A percentile compares a stretch with the other conserved stretches of the same genome.
Conservation (phyloP, 805 yeast species). For the Ogataea corticis region DNA sequence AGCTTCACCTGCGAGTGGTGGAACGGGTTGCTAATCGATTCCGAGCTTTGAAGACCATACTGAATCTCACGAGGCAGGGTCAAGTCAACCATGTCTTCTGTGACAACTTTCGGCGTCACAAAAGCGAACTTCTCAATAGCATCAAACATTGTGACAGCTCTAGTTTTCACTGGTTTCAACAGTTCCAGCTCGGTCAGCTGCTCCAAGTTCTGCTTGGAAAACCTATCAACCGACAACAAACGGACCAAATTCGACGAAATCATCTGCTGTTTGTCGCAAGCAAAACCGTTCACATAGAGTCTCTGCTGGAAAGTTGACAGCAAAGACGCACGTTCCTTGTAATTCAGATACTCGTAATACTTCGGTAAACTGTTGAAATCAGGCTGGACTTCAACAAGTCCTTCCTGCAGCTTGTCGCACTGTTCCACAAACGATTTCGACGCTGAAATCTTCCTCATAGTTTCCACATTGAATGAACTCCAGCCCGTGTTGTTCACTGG, state of each 20-base stretch:
- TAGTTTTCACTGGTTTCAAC: conserved; percentile 42
- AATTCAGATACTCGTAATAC: conserved; percentile 59
- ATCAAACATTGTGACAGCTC: conserved; percentile 44
- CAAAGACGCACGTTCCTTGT: conserved; percentile 50
- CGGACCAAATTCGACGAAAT: conserved; percentile 62
- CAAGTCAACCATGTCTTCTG: conserved; percentile 65
- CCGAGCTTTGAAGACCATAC: conserved; percentile 30
- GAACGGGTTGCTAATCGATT: conserved; percentile 49
- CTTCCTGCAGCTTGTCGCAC: conserved; percentile 41
- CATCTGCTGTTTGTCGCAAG: conserved; percentile 66
- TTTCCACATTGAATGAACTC: conserved; percentile 47
- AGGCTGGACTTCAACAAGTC: conserved; percentile 34
- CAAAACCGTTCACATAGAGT: conserved; percentile 61
- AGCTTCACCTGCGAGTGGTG: conserved; percentile 83
- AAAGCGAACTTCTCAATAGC: conserved; percentile 75
- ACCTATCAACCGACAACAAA: conserved; percentile 35
- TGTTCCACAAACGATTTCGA: conserved; percentile 45
- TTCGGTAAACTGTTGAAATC: conserved; percentile 45
- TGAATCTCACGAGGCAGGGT: conserved; percentile 42
- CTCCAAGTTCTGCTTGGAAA: conserved; percentile 30
- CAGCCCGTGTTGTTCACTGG: conserved; percentile 48
- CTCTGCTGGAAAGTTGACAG: conserved; percentile 56
- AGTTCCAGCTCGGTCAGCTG: conserved; percentile 35
- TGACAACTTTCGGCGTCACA: conserved; percentile 83
- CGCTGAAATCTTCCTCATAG: conserved; percentile 48